phyloP scores from a whole-genome alignment of 352 stramenopile genomes.

The Globisporangium rhizosaccharum region DNA sequence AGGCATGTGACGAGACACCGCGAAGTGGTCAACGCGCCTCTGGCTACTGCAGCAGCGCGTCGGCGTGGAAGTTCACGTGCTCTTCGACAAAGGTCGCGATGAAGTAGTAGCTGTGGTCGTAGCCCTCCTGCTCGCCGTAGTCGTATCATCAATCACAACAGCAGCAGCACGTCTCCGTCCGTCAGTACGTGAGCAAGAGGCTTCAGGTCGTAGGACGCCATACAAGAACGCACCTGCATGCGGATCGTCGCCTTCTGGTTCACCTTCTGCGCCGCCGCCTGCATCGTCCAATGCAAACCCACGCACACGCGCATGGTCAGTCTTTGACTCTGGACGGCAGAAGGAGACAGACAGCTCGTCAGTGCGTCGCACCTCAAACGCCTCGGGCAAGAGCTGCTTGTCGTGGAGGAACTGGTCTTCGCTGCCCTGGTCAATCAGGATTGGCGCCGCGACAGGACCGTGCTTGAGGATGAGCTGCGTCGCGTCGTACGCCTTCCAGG shows the following conservation, averaged over 20 bases:
- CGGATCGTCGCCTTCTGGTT: constrained; percentile 79
- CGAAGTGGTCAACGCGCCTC: neutral
- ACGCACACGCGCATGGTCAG: neutral
- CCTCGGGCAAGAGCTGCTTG: constrained; percentile 90
- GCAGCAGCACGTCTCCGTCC: neutral
- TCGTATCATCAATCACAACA: neutral
- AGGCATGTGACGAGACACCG: no score
- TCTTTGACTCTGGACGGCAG: neutral
- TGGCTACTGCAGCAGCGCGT: constrained; percentile 58
- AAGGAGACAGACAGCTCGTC: neutral
- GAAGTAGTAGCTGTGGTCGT: constrained; percentile 98
- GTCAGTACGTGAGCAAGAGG: neutral
- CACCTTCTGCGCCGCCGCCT: constrained; percentile 70
- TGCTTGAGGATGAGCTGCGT: constrained; percentile 82
- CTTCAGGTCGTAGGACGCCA: neutral
- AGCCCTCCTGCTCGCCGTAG: constrained; percentile 65
- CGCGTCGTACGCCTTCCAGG: constrained; percentile 90
- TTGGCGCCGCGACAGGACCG: constrained; percentile 54
- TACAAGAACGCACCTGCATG: constrained; percentile 35
- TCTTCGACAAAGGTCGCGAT: constrained; percentile 95
- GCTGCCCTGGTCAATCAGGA: constrained; percentile 88
- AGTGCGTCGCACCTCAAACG: constrained; percentile 52
- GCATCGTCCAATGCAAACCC: neutral
- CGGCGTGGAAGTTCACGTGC: constrained; percentile 93
- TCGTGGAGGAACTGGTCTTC: constrained; percentile 87